phyloP scores from a whole-genome alignment of 192 early-diverging fungal genomes.

The Entophlyctis luteolus region DNA sequence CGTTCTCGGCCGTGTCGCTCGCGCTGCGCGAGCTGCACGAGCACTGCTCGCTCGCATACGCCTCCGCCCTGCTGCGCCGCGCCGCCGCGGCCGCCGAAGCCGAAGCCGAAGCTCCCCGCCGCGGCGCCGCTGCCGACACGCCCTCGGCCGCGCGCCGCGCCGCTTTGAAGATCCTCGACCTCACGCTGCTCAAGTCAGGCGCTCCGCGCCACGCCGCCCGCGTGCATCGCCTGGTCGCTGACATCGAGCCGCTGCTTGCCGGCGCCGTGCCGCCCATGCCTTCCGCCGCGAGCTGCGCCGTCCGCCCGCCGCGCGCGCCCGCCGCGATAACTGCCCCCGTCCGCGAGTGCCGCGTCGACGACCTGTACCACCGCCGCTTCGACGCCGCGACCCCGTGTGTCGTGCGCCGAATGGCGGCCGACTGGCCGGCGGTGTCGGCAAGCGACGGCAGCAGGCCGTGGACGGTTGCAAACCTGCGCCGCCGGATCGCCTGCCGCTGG shows the following conservation, averaged over 20 bases:
- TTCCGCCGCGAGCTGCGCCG: too few relatives aligned
- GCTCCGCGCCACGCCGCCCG: too few relatives aligned
- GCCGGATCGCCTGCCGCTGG: constrained; percentile 38
- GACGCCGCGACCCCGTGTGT: constrained; percentile 33
- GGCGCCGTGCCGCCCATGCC: too few relatives aligned
- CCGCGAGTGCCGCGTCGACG: too few relatives aligned
- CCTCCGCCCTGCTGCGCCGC: not conserved
- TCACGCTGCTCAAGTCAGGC: too few relatives aligned
- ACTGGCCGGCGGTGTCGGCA: constrained; percentile 66
- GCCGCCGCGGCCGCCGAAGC: not conserved
- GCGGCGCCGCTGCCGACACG: not conserved
- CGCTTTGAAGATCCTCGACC: too few relatives aligned
- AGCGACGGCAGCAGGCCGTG: constrained; percentile 47
- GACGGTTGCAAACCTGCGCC: constrained; percentile 2
- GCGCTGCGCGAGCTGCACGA: not conserved
- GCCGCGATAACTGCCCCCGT: too few relatives aligned
- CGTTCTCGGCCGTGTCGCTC: not conserved
- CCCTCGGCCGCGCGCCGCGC: too few relatives aligned
- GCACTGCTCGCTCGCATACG: not conserved
- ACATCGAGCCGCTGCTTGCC: too few relatives aligned
- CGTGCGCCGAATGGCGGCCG: constrained; percentile 47
- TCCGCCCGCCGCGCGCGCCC: too few relatives aligned
- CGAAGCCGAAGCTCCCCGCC: not conserved
- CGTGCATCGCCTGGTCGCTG: too few relatives aligned
- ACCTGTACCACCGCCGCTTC: too few relatives aligned